Evolutionary conservation across 257 asterid species (phyloP).

Genomic region (Solanum clarkiae): DNA sequence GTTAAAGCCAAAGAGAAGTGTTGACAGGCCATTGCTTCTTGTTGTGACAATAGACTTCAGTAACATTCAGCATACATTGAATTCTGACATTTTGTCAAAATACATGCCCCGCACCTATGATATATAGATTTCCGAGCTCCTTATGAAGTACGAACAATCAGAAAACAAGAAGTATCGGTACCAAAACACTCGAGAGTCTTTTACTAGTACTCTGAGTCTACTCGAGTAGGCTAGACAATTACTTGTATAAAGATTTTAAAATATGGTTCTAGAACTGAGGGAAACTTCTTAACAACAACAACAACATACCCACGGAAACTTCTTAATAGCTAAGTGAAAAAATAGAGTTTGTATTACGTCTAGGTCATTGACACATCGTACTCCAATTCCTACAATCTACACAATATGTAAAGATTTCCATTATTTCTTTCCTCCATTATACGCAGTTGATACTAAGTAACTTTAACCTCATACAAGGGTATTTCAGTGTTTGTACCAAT

Average conservation of each 20-base stretch:
- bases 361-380: not conserved
- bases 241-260: not conserved
- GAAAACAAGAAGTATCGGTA: not conserved
- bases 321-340: not conserved
- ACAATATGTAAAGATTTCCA: not conserved
- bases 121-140: not conserved
- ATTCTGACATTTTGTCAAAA: not conserved
- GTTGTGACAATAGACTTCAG: not conserved
- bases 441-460: not conserved
- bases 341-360: not conserved
- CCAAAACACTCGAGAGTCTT: not conserved
- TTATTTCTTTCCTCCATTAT: not conserved
- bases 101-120: not conserved
- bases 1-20: not conserved
- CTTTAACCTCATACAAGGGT: not conserved
- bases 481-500: not conserved
- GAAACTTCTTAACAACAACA: not conserved
- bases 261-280: not conserved
- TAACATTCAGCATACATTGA: not conserved
- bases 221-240: not conserved
- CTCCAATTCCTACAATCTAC: not conserved
- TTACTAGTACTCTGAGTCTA: not conserved
- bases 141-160: not conserved
- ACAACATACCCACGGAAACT: not conserved
- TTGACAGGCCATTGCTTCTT: not conserved